Evolutionary conservation across 2,329 filamentous ascomycete genomes (phyloP), one percentile per base, ranked within the genome.

Genomic region (Neofusicoccum cordaticola): DNA sequence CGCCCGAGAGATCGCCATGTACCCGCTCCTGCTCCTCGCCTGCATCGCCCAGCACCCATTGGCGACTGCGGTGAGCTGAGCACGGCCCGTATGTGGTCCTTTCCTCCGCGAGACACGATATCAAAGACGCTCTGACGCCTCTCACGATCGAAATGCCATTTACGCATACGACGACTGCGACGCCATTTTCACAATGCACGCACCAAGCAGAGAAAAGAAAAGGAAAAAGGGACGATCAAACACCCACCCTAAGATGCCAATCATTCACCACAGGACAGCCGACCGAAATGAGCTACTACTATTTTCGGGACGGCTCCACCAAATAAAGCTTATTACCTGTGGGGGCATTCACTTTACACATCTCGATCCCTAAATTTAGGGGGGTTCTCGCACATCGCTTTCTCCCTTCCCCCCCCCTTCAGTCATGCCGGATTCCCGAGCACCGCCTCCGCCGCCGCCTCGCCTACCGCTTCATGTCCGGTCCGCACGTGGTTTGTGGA

Each of bases 141-240:
- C 19, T 47, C 42, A 60, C 31, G 56, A 60, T 47, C 56, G 31
- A 60, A 27, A 60, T 60, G 56, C 56, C 56, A 47, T 47, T 57
- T 34, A 60, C 42, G 56, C 44, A 12, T 37, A 60, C 41, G 42
- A 60, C 56, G 56, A 37, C 52, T 22, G 41, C 53, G 22, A 60
- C 44, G 56, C 42, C 27, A 13, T 47, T 37, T 47, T 34, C 53
- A 19, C 39, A 13, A 58, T 34, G 53, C 56, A 60, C 56, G 53
- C 53, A 58, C 39, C 42, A 44, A 47, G 56, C 42, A 60, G 17
- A 47, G 17, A 37, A 35, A 19, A 31, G 27, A 31, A 31, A 35
- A 22, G 7, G 22, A 37, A 34, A 17, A 17, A n/a, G 19, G 56
- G 22, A 58, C 41, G 53, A 58, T 51, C 47, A 44, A 58, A 58